Base-by-base conservation (phyloP, 495 filamentous ascomycete genomes). In the Pyronema domesticum region DNA sequence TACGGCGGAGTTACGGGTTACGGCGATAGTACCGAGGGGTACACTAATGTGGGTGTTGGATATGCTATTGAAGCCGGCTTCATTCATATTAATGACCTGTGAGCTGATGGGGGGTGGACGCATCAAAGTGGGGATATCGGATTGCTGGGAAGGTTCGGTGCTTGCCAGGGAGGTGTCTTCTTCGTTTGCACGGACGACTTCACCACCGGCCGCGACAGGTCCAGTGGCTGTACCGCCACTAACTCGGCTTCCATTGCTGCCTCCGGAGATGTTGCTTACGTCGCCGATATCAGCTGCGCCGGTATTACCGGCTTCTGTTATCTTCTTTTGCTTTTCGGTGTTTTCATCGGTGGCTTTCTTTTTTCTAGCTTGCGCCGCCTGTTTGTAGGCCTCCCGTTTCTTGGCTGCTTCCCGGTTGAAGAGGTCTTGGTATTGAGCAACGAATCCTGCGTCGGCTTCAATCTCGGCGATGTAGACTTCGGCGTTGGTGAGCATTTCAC, bases 401-500 rank as follows among this genome's bases (percentile, higher is more conserved):
- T 76, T 75, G 63, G 78, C 85, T 55, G 81, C 62, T 62, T 95
- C 84, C 47, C 86, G 76, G n/a, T 73, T 60, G 65, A 86, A 89
- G 7, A 89, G 74, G 46, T 76, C 73, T 58, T 87, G 82, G 58
- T 81, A 83, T 57, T 85, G 81, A 3, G 73, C 74, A 2, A 85
- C 71, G 9, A 79, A 73, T 15, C 67, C 58, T 13, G 63, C 54
- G 43, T 89, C 80, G 36, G 73, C 71, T 55, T 81, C 77, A 37
- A 94, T 79, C 30, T 74, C 75, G 11, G 74, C 72, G 55, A 95
- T 78, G 66, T 95, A 91, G 11, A 96, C 88, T 60, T 94, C 87
- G 1, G 93, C 86, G 64, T 95, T 95, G 13, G 86, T 78, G 3
- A 84, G 69, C 46, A 98, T 79, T 68, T 98, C 91, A 57, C 88